Conservation (phyloP, 139 green algal genomes). For the Microglena sp. region DNA sequence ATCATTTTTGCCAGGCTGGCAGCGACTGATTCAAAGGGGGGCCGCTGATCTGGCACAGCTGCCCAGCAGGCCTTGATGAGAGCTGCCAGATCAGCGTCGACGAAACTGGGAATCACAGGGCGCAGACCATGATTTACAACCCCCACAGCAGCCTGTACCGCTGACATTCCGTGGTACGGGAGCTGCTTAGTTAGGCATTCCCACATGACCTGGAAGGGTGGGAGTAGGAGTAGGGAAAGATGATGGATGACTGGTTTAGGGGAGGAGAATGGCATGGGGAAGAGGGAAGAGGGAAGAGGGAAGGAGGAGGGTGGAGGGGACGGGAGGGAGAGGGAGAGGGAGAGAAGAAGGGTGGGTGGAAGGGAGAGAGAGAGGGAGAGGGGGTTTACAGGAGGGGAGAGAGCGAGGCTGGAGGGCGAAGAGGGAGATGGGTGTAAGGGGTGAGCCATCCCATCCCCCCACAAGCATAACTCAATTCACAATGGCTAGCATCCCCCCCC, state of each 20-base stretch:
- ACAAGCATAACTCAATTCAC: too few relatives aligned
- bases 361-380: too few relatives aligned
- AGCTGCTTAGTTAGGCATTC: slow-evolving; percentile 45
- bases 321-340: too few relatives aligned
- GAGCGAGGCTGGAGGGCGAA: too few relatives aligned
- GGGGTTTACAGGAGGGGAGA: too few relatives aligned
- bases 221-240: background rate
- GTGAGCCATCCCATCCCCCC: too few relatives aligned
- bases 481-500: too few relatives aligned
- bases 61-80: slow-evolving; percentile 55
- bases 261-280: too few relatives aligned
- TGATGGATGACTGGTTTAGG: background rate
- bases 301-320: too few relatives aligned
- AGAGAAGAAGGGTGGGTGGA: too few relatives aligned
- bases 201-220: slow-evolving; percentile 49
- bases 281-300: too few relatives aligned
- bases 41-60: slow-evolving; percentile 42
- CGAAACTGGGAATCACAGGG: slow-evolving; percentile 38
- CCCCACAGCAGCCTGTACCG: slow-evolving; percentile 33
- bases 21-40: slow-evolving; percentile 24
- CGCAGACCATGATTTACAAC: slow-evolving; percentile 43
- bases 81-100: slow-evolving; percentile 23
- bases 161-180: slow-evolving; percentile 33
- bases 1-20: background rate
- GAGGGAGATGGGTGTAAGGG: too few relatives aligned